Conservation (phyloP, 345 rosid species). For the Gossypium stocksii region DNA sequence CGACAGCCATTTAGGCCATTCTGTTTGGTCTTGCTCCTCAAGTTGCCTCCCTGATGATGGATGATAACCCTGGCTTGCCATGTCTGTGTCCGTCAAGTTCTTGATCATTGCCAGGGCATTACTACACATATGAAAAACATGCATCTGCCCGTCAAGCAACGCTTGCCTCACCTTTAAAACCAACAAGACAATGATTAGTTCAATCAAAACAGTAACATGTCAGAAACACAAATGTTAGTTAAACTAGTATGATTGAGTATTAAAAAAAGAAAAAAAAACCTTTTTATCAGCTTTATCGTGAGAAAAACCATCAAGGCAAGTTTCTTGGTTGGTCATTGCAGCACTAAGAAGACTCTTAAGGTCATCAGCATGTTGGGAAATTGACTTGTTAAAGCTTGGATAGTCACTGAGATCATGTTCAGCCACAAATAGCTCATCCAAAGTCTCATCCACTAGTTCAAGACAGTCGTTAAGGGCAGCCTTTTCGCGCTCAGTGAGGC, state of each 20-base stretch:
- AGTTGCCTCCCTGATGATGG: slow-evolving; percentile 20
- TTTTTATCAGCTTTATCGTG: slow-evolving; percentile 31
- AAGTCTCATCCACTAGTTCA: slow-evolving; percentile 47
- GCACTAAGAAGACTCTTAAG: slow-evolving; percentile 46
- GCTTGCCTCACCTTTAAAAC: slow-evolving; percentile 23
- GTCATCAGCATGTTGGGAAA: slow-evolving; percentile 31
- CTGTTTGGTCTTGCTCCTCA: slow-evolving; percentile 7
- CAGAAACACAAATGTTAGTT: background rate
- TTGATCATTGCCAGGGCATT: slow-evolving; percentile 46
- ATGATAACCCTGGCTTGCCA: slow-evolving; percentile 15
- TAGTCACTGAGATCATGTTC: slow-evolving; percentile 26
- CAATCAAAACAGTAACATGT: background rate
- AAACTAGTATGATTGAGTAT: background rate
- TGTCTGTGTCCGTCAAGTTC: slow-evolving; percentile 41
- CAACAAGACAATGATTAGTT: background rate
- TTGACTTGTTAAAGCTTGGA: slow-evolving; percentile 26
- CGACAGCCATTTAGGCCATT: slow-evolving; percentile 84
- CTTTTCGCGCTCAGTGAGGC: slow-evolving; percentile 40
- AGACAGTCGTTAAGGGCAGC: slow-evolving; percentile 57
- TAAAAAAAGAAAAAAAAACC: background rate
- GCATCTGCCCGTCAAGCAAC: slow-evolving; percentile 30
- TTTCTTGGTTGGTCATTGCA: slow-evolving; percentile 63
- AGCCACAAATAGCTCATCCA: slow-evolving; percentile 42
- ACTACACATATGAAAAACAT: slow-evolving; percentile 33
- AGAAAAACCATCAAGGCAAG: slow-evolving; percentile 64